These are phyloP conservation scores for Lomentospora prolificans DNA, from an alignment of 2,329 filamentous ascomycete species.

Conservation along the genomic window DNA sequence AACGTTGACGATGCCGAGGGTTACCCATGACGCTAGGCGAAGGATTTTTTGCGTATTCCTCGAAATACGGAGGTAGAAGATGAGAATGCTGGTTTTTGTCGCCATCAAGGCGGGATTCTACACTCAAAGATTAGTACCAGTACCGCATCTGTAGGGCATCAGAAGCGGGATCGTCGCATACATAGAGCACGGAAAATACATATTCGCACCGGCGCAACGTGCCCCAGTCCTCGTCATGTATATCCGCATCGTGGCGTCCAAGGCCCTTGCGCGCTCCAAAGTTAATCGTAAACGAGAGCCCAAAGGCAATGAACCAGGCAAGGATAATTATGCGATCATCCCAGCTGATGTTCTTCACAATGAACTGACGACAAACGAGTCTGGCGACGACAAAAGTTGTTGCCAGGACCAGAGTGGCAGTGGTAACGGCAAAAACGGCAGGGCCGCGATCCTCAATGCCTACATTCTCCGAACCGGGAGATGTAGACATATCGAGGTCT, in stretches of 20 bases:
- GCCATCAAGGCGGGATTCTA: constrained; percentile 84
- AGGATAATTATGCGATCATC: constrained; percentile 76
- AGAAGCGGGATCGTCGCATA: no score
- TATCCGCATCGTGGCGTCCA: constrained; percentile 56
- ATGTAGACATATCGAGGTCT: constrained; percentile 7
- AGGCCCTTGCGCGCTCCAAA: constrained; percentile 55
- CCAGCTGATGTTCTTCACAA: constrained; percentile 61
- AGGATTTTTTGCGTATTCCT: constrained; percentile 68
- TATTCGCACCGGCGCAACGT: constrained; percentile 52
- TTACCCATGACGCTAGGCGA: constrained; percentile 71
- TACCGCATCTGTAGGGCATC: constrained; percentile 47
- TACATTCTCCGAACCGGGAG: background rate
- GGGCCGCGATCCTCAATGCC: constrained; percentile 40
- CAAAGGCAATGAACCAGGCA: constrained; percentile 66
- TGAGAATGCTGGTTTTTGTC: constrained; percentile 83
- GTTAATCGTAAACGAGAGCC: constrained; percentile 56
- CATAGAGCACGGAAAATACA: constrained; percentile 54
- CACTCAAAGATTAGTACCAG: background rate
- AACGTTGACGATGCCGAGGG: constrained; percentile 66
- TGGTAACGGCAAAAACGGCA: constrained; percentile 60
- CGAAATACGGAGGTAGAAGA: constrained; percentile 80
- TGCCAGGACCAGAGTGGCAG: constrained; percentile 56
- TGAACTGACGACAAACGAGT: constrained; percentile 59
- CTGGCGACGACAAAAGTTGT: constrained; percentile 67
- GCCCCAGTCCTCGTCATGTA: constrained; percentile 36